Percentiles rank a stretch among this genome's conserved stretches.
These are phyloP conservation scores for Pseudogymnoascus sp. DNA, from an alignment of 2,329 filamentous ascomycete species.

Conservation along the genomic window DNA sequence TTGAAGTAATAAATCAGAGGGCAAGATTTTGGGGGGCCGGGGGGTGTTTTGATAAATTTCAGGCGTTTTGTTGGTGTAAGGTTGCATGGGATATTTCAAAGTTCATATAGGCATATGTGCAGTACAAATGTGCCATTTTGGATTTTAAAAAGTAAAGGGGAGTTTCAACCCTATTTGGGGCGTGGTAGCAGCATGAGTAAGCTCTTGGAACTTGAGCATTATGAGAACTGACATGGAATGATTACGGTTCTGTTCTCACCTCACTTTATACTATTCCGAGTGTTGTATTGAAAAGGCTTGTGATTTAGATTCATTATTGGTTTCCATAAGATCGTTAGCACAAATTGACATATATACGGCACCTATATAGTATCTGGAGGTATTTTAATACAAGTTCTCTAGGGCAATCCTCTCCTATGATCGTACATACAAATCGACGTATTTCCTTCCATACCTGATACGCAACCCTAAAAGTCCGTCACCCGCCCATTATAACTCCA, in stretches of 20 bases:
- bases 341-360: constrained; percentile 1
- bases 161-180: background rate
- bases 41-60: constrained; percentile 3
- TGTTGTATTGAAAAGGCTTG: background rate
- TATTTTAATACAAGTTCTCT: background rate
- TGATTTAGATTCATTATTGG: background rate
- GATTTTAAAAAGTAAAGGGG: constrained; percentile 3
- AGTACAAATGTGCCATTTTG: constrained; percentile 5
- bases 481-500: constrained; percentile 96
- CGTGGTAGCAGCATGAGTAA: background rate
- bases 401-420: background rate
- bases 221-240: background rate
- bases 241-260: background rate
- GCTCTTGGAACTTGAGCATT: background rate
- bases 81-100: constrained; percentile 7
- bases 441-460: too few relatives aligned
- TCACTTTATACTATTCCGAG: background rate
- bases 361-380: background rate
- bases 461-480: constrained; percentile 78
- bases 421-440: background rate
- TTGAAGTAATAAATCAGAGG: background rate
- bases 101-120: constrained; percentile 1
- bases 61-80: constrained; percentile 10
- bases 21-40: background rate
- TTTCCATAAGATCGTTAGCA: too few relatives aligned